phyloP scores from a whole-genome alignment of 2,329 filamentous ascomycete genomes.

The Pseudogymnoascus sp. region DNA sequence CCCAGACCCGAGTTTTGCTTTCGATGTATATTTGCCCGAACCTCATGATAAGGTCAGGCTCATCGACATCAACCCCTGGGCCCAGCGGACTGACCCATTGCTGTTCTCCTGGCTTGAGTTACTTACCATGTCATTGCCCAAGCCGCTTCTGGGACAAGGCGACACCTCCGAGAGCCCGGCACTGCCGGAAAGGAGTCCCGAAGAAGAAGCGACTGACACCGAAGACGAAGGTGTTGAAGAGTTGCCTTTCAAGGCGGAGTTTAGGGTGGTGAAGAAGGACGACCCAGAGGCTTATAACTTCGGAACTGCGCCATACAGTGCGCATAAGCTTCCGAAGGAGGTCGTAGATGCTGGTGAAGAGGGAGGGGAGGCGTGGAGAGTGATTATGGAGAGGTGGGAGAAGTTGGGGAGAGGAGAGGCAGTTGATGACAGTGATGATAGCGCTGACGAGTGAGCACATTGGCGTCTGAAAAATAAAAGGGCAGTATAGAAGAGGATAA shows the following conservation, averaged over 20 bases:
- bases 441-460: not conserved
- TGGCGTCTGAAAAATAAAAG: not conserved
- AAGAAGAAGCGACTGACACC: slow-evolving; percentile 30
- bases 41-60: slow-evolving; percentile 55
- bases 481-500: not conserved
- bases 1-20: slow-evolving; percentile 74
- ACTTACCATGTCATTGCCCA: slow-evolving; percentile 59
- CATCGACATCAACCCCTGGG: slow-evolving; percentile 95
- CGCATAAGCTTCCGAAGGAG: slow-evolving; percentile 90
- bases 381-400: slow-evolving; percentile 73
- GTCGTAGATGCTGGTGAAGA: slow-evolving; percentile 67
- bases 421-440: slow-evolving; percentile 30
- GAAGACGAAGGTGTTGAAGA: slow-evolving; percentile 47
- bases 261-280: slow-evolving; percentile 73
- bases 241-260: slow-evolving; percentile 59
- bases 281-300: slow-evolving; percentile 88
- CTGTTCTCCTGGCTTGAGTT: slow-evolving; percentile 89
- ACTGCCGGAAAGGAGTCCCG: slow-evolving; percentile 30
- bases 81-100: slow-evolving; percentile 76
- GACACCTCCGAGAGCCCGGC: slow-evolving; percentile 25
- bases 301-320: slow-evolving; percentile 78
- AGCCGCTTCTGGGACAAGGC: slow-evolving; percentile 46
- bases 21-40: slow-evolving; percentile 87
- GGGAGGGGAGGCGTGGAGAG: slow-evolving; percentile 69
- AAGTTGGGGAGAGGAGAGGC: slow-evolving; percentile 41